phyloP scores from a whole-genome alignment of 345 rosid species.

The Corchorus capsularis region DNA sequence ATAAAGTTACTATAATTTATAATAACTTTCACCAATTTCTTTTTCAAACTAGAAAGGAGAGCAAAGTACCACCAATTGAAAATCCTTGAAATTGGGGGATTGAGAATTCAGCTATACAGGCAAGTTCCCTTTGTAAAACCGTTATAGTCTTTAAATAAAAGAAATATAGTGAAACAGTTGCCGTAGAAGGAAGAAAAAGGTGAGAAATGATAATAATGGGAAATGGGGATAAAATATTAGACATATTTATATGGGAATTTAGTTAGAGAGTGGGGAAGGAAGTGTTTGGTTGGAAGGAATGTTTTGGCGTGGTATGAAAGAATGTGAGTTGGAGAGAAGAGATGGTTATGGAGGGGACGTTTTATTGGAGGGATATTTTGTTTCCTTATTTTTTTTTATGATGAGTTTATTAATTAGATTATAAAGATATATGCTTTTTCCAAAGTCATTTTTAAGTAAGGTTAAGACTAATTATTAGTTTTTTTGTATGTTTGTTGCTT shows the following conservation, averaged over 20 bases:
- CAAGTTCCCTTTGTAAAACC: neutral
- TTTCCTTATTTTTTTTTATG: constrained; percentile 7
- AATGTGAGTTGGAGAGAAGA: constrained; percentile 25
- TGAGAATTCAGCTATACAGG: neutral
- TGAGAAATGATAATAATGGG: neutral
- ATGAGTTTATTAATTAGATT: constrained; percentile 24
- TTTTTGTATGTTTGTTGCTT: constrained; percentile 47
- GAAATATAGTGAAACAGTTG: neutral
- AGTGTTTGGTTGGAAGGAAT: constrained; percentile 30
- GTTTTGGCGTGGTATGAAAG: constrained; percentile 52
- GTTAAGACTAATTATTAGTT: constrained; percentile 5
- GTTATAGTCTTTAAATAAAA: constrained; percentile 9
- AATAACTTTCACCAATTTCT: neutral
- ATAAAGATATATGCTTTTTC: constrained; percentile 18
- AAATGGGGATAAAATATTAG: neutral
- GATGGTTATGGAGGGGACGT: constrained; percentile 10
- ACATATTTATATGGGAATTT: constrained; percentile 5
- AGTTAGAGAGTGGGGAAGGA: constrained; percentile 1
- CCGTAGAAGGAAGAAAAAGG: constrained; percentile 8
- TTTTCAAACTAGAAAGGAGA: neutral
- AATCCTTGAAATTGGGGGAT: neutral
- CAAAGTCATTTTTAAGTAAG: constrained; percentile 15
- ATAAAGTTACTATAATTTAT: too few relatives aligned
- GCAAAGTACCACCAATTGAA: neutral
- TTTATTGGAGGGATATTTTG: constrained; percentile 6